Base-by-base conservation (phyloP, 805 yeast genomes). In the Saturnispora gosingensis region DNA sequence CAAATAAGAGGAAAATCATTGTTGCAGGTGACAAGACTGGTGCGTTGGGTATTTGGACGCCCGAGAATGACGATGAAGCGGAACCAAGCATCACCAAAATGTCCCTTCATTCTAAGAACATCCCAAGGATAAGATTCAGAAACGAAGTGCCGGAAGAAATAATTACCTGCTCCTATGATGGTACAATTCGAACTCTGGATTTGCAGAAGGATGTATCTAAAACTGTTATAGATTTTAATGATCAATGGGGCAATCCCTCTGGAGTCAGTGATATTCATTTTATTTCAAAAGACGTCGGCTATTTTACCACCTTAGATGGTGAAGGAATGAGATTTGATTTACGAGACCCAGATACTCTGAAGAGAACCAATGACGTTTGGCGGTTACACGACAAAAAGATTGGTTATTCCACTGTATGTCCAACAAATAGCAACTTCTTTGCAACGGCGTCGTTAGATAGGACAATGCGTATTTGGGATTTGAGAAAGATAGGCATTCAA, bases 21-120 rank as follows among this genome's bases (percentile, higher is more conserved):
- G 63, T 87, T 32, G 97, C 89, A 1, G 98, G 97, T 45, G 99
- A 93, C 67, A 87, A 88, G 11, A 68, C 70, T n/a, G 99, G 99
- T 5, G 77, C 81, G 55, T 67, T 89, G 43, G 97, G 97, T 0
- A 73, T 93, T 15, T 91, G 97, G 97, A 82, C 90, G 43, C 83
- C 86, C 7, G 77, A 76, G 6, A 67, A 66, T 34, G 52, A 49
- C 20, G 69, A 60, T 38, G 66, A 64, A 10, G 73, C 66, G 4
- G 59, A 55, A 18, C 81, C 81, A 0, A 77, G 80, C 39, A 77
- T 87, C 2, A 69, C 85, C 0, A 76, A 78, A 20, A 75, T 89
- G 57, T 81, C 81, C 56, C 77, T 88, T 3, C 97, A 93, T 61
- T 82, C 90, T 0, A 81, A 83, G 46, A 76, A 87, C 13, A 77